Base-by-base conservation (phyloP, 352 stramenopile genomes). In the Phytophthora colocasiae region DNA sequence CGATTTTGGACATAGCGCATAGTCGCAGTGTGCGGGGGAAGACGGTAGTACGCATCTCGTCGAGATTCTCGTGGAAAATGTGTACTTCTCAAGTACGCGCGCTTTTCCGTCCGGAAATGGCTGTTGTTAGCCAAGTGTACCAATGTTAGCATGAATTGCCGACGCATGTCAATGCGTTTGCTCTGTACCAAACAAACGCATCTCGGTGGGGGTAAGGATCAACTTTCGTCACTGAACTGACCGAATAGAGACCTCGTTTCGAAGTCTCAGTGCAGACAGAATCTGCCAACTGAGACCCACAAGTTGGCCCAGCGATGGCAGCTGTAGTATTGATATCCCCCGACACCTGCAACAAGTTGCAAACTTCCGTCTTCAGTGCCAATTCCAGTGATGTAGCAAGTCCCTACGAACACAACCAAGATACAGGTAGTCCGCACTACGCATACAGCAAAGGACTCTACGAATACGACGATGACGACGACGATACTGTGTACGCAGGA, bases 281-380 rank as follows among this genome's bases (percentile, higher is more conserved):
- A 69, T 7, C 47, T 47, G 36, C 32, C 19, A 34, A 45, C 60
- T 55, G 26, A 9, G 2, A 34, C 15, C 27, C 57, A 58, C 54
- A 51, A 44, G 45, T 62, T 40, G 27, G 24, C 40, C 38, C 58
- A 19, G 12, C 29, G 3, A 66, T 65, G 48, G 27, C 11, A 6
- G 55, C n/a, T 4, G 19, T 71, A 24, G 22, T 48, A 31, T 41
- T 75, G 19, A 47, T 75, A 26, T 75, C 67, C 0, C 62, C 67
- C 12, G 59, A 56, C 39, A 71, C 61, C 1, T 75, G 32, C 62
- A 50, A 58, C 51, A 66, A 65, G 26, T 52, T 75, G 3, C 67
- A 66, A 26, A 41, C 10, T n/a, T 60, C 54, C 70, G 26, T 91
- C 69, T 22, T 88, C 78, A 64, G 71, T 76, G 34, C 77, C 24